Conservation (phyloP, 208 protist species). For the Trypanosoma platydactyli region DNA sequence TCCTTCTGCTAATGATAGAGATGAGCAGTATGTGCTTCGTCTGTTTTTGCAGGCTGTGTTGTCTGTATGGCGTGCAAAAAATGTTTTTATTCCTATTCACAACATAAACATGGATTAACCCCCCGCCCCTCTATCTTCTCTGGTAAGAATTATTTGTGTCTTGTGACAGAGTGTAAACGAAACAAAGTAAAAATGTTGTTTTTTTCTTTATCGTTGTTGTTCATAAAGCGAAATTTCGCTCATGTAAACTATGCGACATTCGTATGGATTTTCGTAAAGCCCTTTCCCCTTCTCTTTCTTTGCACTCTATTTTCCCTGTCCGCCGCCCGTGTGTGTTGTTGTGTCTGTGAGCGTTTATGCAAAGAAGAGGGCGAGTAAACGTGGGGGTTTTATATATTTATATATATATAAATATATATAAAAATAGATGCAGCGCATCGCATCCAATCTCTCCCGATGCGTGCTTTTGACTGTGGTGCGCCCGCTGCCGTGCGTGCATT, state of each 20-base stretch:
- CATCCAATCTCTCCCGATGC: conserved; percentile 1
- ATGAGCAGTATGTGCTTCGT: conserved; percentile 28
- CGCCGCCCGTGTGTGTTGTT: background rate
- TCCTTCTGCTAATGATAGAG: background rate
- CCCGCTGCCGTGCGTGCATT: background rate
- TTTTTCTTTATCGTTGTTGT: conserved; percentile 10
- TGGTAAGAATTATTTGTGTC: conserved; percentile 8
- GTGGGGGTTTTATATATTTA: no score
- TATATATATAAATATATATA: no score
- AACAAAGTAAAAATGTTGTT: no score
- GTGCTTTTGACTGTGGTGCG: background rate
- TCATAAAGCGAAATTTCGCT: no score
- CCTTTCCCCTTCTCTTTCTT: background rate
- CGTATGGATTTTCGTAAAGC: background rate
- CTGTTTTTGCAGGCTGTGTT: conserved; percentile 38
- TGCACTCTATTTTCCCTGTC: conserved; percentile 2
- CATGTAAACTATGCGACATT: background rate
- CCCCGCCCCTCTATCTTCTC: background rate
- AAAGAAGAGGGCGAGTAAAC: background rate
- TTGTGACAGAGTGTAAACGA: no score
- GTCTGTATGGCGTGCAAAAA: conserved; percentile 56
- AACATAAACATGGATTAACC: background rate
- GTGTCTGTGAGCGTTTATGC: background rate
- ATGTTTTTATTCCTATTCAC: conserved; percentile 34
- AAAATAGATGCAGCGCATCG: conserved; percentile 20